Conservation (phyloP, 1,139 yeast genomes). For the Spencermartinsiella ligniputridi region DNA sequence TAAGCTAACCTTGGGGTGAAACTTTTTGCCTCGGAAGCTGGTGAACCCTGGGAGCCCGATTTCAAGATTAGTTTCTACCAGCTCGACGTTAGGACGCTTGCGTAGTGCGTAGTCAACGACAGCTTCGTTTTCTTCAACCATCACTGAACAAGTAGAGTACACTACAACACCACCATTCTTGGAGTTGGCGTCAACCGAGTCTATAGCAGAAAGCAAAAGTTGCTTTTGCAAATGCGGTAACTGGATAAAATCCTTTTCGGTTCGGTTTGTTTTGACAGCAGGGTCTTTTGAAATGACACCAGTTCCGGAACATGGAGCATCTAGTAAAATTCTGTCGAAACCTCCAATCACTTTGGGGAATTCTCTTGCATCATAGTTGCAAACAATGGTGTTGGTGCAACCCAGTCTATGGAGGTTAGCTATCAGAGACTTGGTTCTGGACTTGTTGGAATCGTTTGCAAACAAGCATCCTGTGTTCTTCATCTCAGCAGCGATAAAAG, state of each 20-base stretch:
- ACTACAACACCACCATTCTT: conserved; percentile 92
- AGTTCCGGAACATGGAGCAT: conserved; percentile 99
- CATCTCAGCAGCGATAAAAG: conserved; percentile 94
- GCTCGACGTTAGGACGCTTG: conserved; percentile 92
- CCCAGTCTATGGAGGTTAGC: conserved; percentile 98
- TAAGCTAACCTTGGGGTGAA: conserved; percentile 67
- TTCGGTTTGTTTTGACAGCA: conserved; percentile 87
- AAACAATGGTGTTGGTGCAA: conserved; percentile 92
- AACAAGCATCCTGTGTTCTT: conserved; percentile 96
- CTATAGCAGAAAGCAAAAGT: conserved; percentile 87
- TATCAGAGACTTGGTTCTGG: conserved; percentile 91
- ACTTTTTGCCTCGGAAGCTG: conserved; percentile 87
- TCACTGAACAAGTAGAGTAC: conserved; percentile 96
- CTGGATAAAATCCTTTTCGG: conserved; percentile 94
- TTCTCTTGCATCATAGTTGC: conserved; percentile 97
- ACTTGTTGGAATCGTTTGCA: conserved; percentile 95
- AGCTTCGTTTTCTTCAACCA: conserved; percentile 97
- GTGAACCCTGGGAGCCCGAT: conserved; percentile 97
- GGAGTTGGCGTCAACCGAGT: conserved; percentile 90
- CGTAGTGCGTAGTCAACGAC: conserved; percentile 97
- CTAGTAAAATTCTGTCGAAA: conserved; percentile 87
- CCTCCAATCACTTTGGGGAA: conserved; percentile 99
- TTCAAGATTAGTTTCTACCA: conserved; percentile 88
- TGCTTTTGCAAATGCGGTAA: conserved; percentile 97
- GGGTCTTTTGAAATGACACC: conserved; percentile 99